phyloP scores from a whole-genome alignment of 805 yeast species.

The Ogataea trehalophila region DNA sequence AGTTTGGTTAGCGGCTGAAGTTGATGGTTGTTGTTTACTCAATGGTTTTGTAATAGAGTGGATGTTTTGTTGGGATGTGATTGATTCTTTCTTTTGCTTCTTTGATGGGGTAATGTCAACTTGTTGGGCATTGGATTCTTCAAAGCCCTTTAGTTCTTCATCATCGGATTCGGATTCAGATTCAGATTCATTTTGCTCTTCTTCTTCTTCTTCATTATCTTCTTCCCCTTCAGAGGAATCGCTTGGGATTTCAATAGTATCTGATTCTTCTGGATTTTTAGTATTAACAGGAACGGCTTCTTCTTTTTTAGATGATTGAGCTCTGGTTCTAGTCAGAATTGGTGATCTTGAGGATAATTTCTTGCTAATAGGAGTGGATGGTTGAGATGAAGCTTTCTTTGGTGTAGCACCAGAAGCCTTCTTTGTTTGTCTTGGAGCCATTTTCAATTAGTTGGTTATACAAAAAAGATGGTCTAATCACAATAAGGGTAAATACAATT shows the following conservation, averaged over 20 bases:
- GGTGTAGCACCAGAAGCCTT: neutral
- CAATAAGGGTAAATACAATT: neutral
- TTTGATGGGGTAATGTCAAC: neutral
- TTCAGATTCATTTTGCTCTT: constrained; percentile 3
- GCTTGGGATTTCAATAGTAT: constrained; percentile 11
- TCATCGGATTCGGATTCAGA: constrained; percentile 12
- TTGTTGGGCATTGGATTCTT: constrained; percentile 3
- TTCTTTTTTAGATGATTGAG: constrained; percentile 2
- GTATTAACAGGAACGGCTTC: neutral
- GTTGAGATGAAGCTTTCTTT: constrained; percentile 1
- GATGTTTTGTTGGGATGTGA: constrained; percentile 14
- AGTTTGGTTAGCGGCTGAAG: neutral
- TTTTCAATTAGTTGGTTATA: neutral
- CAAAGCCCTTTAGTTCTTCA: constrained; percentile 18
- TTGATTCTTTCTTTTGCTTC: constrained; percentile 1
- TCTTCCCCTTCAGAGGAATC: constrained; percentile 6
- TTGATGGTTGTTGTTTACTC: constrained; percentile 5
- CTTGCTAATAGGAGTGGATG: constrained; percentile 3
- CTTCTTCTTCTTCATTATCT: constrained; percentile 8
- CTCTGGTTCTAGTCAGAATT: constrained; percentile 19
- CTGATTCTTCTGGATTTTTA: constrained; percentile 8
- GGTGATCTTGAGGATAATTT: constrained; percentile 21
- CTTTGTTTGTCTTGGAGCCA: constrained; percentile 5
- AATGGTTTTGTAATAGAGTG: constrained; percentile 24
- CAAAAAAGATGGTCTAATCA: too few species aligned